phyloP scores from a whole-genome alignment of 1,139 yeast species.

The Arxiozyma slooffiae region DNA sequence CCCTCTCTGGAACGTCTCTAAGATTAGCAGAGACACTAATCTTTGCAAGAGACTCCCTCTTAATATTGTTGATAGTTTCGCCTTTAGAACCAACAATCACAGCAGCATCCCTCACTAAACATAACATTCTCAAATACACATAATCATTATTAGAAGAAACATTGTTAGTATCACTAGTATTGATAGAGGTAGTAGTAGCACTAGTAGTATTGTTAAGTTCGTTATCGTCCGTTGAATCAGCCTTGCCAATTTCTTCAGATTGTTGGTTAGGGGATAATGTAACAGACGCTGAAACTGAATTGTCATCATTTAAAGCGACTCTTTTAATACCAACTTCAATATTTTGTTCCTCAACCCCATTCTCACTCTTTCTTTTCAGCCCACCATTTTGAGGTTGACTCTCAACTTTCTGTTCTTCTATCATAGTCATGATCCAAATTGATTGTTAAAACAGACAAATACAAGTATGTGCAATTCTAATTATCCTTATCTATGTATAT shows the following conservation, averaged over 20 bases:
- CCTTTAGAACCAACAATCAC: slow-evolving; percentile 72
- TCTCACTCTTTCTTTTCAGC: slow-evolving; percentile 66
- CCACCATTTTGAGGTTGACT: slow-evolving; percentile 18
- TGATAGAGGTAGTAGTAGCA: neutral
- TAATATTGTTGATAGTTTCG: slow-evolving; percentile 54
- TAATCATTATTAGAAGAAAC: slow-evolving; percentile 11
- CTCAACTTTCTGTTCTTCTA: neutral
- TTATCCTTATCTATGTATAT: too few relatives aligned
- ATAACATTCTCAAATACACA: slow-evolving; percentile 62
- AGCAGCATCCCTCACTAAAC: slow-evolving; percentile 68
- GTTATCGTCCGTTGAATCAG: neutral
- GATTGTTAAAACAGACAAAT: neutral
- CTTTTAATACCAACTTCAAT: slow-evolving; percentile 40
- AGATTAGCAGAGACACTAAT: slow-evolving; percentile 72
- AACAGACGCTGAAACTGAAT: slow-evolving; percentile 1
- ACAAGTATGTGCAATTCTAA: neutral
- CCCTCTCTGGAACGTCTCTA: slow-evolving; percentile 66
- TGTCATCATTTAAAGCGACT: slow-evolving; percentile 52
- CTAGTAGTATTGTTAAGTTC: neutral
- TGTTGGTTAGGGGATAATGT: neutral
- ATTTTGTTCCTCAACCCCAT: slow-evolving; percentile 28
- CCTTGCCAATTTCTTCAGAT: neutral
- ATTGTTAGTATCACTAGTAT: too few relatives aligned
- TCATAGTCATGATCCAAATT: neutral
- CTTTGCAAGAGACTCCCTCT: slow-evolving; percentile 56